Evolutionary conservation across 768 basidiomycete genomes (phyloP), one percentile per base, ranked within the genome.

Genomic region (Lyophyllum semitale): DNA sequence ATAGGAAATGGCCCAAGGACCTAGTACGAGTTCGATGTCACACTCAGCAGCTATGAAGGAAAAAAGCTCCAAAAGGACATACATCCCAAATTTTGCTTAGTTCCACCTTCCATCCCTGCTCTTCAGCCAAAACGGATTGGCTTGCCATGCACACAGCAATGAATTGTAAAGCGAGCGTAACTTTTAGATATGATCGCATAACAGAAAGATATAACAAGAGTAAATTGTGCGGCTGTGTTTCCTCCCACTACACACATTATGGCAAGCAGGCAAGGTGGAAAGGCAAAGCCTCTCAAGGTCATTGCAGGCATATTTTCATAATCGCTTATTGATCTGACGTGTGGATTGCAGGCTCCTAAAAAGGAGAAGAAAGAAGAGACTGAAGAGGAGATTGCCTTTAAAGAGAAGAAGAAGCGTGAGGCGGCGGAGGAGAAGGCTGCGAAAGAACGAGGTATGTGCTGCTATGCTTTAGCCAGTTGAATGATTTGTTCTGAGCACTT

Each of bases 281-380:
- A 94, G 74, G 66, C 87, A 50, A 94, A 94, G 81, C 92, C 92
- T 50, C 73, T 93, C 61, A 93, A 93, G 90, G 91, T 86, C 58
- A 48, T 53, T 27, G 17, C 49, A 48, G 47, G 23, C 35, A 42
- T 42, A 22, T 59, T 4, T 25, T 38, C 8, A 27, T 33, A 18
- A 25, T 54, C 22, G 12, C 4, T 48, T 54, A 25, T 35, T 25
- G 43, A 51, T 49, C 32, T 51, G 29, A 55, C 15, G 43, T 32
- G 41, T 55, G 38, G 56, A 51, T 35, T 49, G 37, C 59, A 94
- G 91, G 85, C 89, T 49, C 80, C 92, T 38, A 94, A 93, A 84
- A 93, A 93, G 70, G 85, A 85, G 0, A 84, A 85, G 72, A 84
- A 81, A 62, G 89, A 87, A 1, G 82, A 84, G 4, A 81, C 81